These are phyloP conservation scores for Jaenimonas drosophilae DNA, from an alignment of 208 protist genomes.

Conservation along the genomic window DNA sequence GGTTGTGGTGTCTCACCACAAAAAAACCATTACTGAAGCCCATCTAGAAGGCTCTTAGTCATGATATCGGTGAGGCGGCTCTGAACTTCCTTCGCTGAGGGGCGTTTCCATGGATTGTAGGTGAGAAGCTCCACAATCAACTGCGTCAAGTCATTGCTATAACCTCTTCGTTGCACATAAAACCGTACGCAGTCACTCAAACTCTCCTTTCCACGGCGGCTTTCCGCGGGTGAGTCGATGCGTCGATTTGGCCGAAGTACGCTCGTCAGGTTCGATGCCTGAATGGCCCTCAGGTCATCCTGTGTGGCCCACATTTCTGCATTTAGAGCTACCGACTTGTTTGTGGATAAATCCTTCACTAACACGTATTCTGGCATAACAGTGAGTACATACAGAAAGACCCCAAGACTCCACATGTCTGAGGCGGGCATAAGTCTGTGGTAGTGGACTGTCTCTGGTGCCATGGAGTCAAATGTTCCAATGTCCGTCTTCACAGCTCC, in stretches of 20 bases:
- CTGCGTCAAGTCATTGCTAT: conserved; percentile 25
- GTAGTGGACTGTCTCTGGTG: conserved; percentile 52
- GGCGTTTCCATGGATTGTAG: conserved; percentile 45
- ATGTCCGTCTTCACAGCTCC: conserved; percentile 17
- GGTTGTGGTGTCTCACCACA: too few species aligned
- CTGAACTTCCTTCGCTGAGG: conserved; percentile 16
- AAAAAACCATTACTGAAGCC: too few species aligned
- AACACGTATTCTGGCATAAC: conserved; percentile 72
- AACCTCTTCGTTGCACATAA: conserved; percentile 32
- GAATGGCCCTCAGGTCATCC: conserved; percentile 26
- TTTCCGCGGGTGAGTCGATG: neutral
- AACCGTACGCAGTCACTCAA: conserved; percentile 29
- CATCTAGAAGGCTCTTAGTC: conserved; percentile 15
- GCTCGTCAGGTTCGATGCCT: conserved; percentile 1
- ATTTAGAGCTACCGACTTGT: conserved; percentile 44
- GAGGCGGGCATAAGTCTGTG: conserved; percentile 56
- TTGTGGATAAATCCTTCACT: conserved; percentile 41
- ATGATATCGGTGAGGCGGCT: conserved; percentile 49
- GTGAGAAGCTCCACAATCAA: conserved; percentile 45
- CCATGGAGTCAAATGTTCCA: conserved; percentile 64
- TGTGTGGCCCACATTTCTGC: conserved; percentile 35
- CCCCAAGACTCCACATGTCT: conserved; percentile 73
- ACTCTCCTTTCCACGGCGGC: too few species aligned
- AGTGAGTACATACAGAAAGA: conserved; percentile 65
- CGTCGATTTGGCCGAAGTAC: neutral